phyloP scores from a whole-genome alignment of 441 rosid species.

The Adansonia gregorii region DNA sequence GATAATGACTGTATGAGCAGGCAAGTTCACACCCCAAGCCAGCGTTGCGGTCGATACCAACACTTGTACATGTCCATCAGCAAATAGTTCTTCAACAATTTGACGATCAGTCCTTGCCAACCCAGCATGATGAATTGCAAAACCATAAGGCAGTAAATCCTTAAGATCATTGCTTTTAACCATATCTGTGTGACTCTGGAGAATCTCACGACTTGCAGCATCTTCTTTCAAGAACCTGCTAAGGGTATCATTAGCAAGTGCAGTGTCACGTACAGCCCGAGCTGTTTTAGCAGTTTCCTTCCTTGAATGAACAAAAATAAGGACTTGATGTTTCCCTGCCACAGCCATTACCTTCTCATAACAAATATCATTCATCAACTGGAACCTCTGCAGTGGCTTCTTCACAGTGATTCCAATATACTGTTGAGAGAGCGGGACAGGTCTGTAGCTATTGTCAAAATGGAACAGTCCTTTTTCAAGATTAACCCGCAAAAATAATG shows the following conservation, averaged over 20 bases:
- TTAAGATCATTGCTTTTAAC: slow-evolving; percentile 83
- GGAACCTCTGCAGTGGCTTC: slow-evolving; percentile 94
- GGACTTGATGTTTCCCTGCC: slow-evolving; percentile 95
- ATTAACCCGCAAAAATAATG: slow-evolving; percentile 79
- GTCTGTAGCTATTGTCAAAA: slow-evolving; percentile 94
- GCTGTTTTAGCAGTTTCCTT: slow-evolving; percentile 99
- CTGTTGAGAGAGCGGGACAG: slow-evolving; percentile 87
- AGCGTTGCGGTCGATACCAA: slow-evolving; percentile 97
- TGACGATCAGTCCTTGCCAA: slow-evolving; percentile 82
- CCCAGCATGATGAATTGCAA: slow-evolving; percentile 98
- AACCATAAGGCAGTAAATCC: slow-evolving; percentile 85
- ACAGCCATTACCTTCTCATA: slow-evolving; percentile 85
- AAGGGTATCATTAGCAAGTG: slow-evolving; percentile 82
- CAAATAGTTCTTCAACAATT: slow-evolving; percentile 85
- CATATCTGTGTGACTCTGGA: slow-evolving; percentile 68
- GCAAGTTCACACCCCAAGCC: slow-evolving; percentile 98
- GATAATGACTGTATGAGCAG: slow-evolving; percentile 92
- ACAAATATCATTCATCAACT: slow-evolving; percentile 96
- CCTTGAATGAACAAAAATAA: slow-evolving; percentile 94
- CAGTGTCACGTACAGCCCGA: slow-evolving; percentile 75
- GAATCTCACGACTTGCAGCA: slow-evolving; percentile 83
- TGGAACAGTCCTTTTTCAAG: slow-evolving; percentile 70
- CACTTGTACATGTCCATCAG: slow-evolving; percentile 74
- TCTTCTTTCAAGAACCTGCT: slow-evolving; percentile 87
- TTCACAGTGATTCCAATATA: slow-evolving; percentile 85